A percentile compares a stretch with the other conserved stretches of the same genome.
These are phyloP conservation scores for Epichloe gansuensis DNA, from an alignment of 2,329 filamentous ascomycete species.

Conservation along the genomic window DNA sequence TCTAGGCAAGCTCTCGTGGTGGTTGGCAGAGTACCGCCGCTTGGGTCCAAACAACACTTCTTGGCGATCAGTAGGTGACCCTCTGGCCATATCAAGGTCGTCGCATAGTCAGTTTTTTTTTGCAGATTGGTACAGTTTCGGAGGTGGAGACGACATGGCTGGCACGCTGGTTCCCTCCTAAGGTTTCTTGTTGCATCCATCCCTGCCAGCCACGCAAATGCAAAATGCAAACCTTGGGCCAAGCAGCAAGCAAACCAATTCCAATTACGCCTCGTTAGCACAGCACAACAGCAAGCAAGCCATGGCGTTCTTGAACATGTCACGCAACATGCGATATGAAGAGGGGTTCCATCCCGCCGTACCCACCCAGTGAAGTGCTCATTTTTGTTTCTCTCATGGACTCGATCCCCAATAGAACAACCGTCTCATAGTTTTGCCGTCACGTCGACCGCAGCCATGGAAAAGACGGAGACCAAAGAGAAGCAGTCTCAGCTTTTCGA, in stretches of 20 bases:
- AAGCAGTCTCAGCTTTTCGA: background rate
- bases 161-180: background rate
- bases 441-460: background rate
- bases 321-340: background rate
- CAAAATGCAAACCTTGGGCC: background rate
- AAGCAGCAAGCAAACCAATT: background rate
- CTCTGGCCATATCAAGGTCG: background rate
- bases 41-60: background rate
- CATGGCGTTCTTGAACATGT: background rate
- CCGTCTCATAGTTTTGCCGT: background rate
- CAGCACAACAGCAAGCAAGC: background rate
- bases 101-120: background rate
- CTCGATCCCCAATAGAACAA: background rate
- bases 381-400: background rate
- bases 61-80: background rate
- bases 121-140: background rate
- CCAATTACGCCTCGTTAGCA: no score
- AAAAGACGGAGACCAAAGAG: background rate
- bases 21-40: no score
- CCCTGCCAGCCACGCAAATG: background rate
- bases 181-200: background rate
- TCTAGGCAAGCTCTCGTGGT: background rate
- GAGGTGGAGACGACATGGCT: background rate
- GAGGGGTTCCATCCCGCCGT: background rate
- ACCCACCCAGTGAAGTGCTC: no score